A percentile compares a stretch with the other conserved stretches of the same genome.
These are phyloP conservation scores for Aureobasidium sp. DNA, from an alignment of 2,329 filamentous ascomycete genomes.

Conservation along the genomic window DNA sequence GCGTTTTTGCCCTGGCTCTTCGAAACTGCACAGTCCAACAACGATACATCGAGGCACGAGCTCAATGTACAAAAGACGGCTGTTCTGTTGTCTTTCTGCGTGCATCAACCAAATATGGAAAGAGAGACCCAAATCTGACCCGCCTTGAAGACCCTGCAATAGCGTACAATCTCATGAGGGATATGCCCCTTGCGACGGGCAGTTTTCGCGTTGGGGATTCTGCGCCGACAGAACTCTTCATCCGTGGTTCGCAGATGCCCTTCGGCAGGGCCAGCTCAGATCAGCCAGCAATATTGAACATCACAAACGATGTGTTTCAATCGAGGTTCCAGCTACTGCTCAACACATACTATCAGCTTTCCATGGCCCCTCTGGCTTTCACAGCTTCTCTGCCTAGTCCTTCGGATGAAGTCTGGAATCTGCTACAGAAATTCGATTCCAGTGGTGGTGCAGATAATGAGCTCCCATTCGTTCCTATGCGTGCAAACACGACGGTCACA, in stretches of 20 bases:
- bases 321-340: slow-evolving; percentile 22
- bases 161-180: not conserved
- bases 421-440: not conserved
- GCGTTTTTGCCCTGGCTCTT: not conserved
- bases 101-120: slow-evolving; percentile 1
- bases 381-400: slow-evolving; percentile 22
- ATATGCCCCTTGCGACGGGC: slow-evolving; percentile 11
- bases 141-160: not conserved
- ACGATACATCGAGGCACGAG: slow-evolving; percentile 7
- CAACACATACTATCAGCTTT: slow-evolving; percentile 32
- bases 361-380: slow-evolving; percentile 23
- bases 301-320: slow-evolving; percentile 21
- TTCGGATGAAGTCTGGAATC: not conserved
- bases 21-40: slow-evolving; percentile 15
- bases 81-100: slow-evolving; percentile 8
- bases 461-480: slow-evolving; percentile 26
- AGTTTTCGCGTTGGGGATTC: slow-evolving; percentile 7
- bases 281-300: not conserved
- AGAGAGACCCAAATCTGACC: slow-evolving; percentile 11
- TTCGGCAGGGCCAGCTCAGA: not conserved
- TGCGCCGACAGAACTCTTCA: slow-evolving; percentile 5
- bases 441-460: not conserved
- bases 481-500: slow-evolving; percentile 21
- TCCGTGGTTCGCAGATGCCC: slow-evolving; percentile 10
- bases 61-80: not conserved